These are phyloP conservation scores for Sequoiadendron giganteum DNA, from an alignment of 75 land plant species.

Conservation along the genomic window DNA sequence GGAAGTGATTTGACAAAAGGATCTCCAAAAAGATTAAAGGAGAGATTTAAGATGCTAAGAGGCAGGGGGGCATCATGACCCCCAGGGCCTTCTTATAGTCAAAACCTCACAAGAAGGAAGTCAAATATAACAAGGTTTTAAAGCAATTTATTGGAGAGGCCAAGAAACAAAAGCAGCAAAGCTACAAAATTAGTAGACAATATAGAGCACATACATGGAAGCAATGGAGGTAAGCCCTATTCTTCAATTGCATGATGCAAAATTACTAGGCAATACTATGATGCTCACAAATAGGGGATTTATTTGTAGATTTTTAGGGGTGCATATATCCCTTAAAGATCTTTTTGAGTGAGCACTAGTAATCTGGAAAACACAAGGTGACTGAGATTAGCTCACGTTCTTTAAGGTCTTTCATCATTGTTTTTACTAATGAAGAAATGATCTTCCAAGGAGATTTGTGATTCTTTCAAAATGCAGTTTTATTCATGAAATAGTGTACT, in stretches of 20 bases:
- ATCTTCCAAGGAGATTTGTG: neutral
- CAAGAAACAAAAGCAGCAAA: neutral
- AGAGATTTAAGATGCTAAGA: no score
- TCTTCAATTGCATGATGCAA: neutral
- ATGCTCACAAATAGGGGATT: neutral
- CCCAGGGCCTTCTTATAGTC: neutral
- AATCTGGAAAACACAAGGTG: neutral
- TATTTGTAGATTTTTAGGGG: neutral
- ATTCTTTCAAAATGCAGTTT: neutral
- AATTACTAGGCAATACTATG: neutral
- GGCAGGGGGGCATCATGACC: neutral
- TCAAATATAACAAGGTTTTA: neutral
- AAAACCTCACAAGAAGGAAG: neutral
- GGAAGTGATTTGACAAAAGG: neutral
- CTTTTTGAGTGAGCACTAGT: neutral
- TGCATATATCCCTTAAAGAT: neutral
- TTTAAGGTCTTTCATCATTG: neutral
- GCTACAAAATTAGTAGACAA: no score
- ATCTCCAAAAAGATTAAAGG: neutral
- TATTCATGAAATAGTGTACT: neutral
- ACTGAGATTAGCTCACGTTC: neutral
- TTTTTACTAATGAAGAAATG: neutral
- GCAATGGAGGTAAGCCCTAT: neutral
- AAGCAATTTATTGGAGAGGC: neutral
- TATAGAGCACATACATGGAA: neutral